Conservation (phyloP, 176 grass and related monocot species). For the barley (Hordeum vulgare) region MorexV3_pseudomolecules_assembly NC_058522.1:533628869-533629368, state of each 20-base stretch:
- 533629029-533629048: neutral
- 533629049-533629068: neutral
- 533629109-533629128: constrained; percentile 13
- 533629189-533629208: neutral
- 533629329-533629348: constrained; percentile 43
- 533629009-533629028: neutral
- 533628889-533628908: too few relatives aligned
- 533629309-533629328: constrained; percentile 55
- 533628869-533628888: neutral
- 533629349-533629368: neutral
- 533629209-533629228: neutral
- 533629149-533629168: constrained; percentile 25
- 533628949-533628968: too few relatives aligned
- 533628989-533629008: neutral
- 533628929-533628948: too few relatives aligned
- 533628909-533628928: constrained; percentile 8
- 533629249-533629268: constrained; percentile 7
- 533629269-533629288: neutral
- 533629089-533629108: neutral
- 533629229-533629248: neutral
- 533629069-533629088: neutral
- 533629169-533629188: neutral
- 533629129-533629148: constrained; percentile 30
- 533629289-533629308: constrained; percentile 44
- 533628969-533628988: constrained; percentile 20